Evolutionary conservation across 176 grass and related monocot genomes (phyloP), one percentile per base, ranked within the genome.

Genomic region (Phoenix dactylifera): DNA sequence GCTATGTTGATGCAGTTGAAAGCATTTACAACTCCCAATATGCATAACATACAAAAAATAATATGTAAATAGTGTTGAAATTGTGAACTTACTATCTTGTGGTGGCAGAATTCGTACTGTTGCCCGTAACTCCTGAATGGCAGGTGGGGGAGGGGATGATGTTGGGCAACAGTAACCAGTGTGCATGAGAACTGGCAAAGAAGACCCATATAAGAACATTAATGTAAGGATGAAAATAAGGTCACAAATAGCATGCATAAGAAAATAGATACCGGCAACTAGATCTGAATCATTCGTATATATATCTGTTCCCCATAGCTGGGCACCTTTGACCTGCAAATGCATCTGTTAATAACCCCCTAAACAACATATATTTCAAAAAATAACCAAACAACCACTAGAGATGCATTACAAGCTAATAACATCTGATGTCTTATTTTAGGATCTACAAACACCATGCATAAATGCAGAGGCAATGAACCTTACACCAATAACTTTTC

Each of bases 231-330:
- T 12, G 28, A 51, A 16, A 30, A 39, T 2, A 52, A 60, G 26
- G 15, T 49, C 30, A 16, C 18, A 54, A 26, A 24, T 16, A 48
- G 14, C 29, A 63, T 12, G 18, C 5, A n/a, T 14, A 29, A n/a
- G 15, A 60, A 60, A 57, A 73, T 22, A 61, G 10, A 51, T 82
- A 97, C 93, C 93, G 64, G 87, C 93, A 28, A 97, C 93, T 75
- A 97, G 83, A 74, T 96, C 92, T 39, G 92, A 96, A 82, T 96
- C 86, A 17, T 96, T 88, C 30, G 86, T 90, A 75, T 96, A 96
- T 57, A 80, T 51, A 71, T 96, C 92, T 52, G 92, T 96, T 70
- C 92, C 91, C 92, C 92, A 96, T 51, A 96, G 83, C 58, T 96
- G 92, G 73, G 92, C 92, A 57, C 92, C 92, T 70, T 90, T 96